Conservation (phyloP, 331 rosid genomes). For the Pyrus hybrid region DNA sequence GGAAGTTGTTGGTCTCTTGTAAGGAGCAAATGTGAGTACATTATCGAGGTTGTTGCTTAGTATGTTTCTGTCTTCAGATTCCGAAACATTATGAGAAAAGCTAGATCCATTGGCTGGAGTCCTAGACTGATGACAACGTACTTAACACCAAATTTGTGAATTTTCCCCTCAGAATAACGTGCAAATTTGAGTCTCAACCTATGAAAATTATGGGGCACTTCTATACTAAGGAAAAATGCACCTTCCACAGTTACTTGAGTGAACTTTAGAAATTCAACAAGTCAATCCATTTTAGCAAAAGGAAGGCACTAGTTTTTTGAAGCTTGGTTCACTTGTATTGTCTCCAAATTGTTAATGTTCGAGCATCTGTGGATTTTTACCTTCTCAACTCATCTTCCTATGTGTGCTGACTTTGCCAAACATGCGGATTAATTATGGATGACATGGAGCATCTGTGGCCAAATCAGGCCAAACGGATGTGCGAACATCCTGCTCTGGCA, state of each 20-base stretch:
- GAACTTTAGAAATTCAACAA: not conserved
- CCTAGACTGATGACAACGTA: not conserved
- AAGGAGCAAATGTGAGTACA: constrained; percentile 75
- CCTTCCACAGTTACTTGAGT: not conserved
- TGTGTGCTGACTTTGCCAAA: not conserved
- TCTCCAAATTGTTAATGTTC: not conserved
- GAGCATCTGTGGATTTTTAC: not conserved
- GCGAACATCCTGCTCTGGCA: not conserved
- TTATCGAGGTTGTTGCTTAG: not conserved
- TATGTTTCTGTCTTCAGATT: not conserved
- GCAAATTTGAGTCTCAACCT: not conserved
- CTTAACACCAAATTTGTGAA: not conserved
- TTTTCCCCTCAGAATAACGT: not conserved
- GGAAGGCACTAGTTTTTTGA: not conserved
- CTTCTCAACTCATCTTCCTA: not conserved
- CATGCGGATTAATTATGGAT: not conserved
- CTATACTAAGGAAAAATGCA: not conserved
- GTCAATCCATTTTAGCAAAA: not conserved
- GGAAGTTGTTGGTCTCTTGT: constrained; percentile 67
- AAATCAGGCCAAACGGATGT: not conserved
- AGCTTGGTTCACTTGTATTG: not conserved
- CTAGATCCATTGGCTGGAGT: not conserved
- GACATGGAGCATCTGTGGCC: not conserved
- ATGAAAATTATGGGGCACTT: not conserved
- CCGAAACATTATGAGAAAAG: not conserved